Base-by-base conservation (phyloP, 2,329 filamentous ascomycete species). In the Cryphonectria carpinicola region DNA sequence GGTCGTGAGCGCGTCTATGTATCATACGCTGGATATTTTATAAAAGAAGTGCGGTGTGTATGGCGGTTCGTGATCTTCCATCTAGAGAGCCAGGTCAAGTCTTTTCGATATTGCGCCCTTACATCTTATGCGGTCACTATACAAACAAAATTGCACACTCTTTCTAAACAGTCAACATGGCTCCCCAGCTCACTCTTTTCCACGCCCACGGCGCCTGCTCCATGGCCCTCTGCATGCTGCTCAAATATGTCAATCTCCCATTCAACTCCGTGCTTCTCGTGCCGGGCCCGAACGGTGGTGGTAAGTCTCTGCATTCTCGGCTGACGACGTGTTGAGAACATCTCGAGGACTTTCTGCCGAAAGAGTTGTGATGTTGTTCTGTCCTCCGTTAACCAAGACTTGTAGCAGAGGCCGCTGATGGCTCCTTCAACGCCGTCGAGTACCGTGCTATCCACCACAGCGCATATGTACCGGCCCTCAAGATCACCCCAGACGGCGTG, bases 381-480 rank as follows among this genome's bases (percentile, higher is more conserved):
- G 68, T 80, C 0, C 69, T 63, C 0, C 75, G 28, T n/a, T 81
- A 69, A 73, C 70, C 1, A 37, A 41, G 32, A 0, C 72, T 72
- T 0, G 71, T 32, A 6, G 72, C 0, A 1, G 75, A 76, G 28
- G 73, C 79, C 2, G 76, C 69, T 1, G 80, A 82, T 22, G 79
- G 79, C 17, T 79, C 74, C 67, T 70, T 82, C n/a, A 74, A 74
- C 0, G 73, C 76, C 13, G 74, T 71, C 0, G 74, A 79, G 1
- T 82, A 81, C 69, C 72, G 73, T 6, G 63, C 54, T 41, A 73
- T 81, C 61, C 76, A 81, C 65, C 79, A 75, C 0, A 70, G 66
- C 4, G 79, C 77, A 25, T 78, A 75, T 17, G 79, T 82, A 0
- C 80, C 81, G 0, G 76, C 74, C 0, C 73, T 82, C 25, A 61